phyloP scores from a whole-genome alignment of 768 basidiomycete genomes.

The Boletus reticuloceps region DNA sequence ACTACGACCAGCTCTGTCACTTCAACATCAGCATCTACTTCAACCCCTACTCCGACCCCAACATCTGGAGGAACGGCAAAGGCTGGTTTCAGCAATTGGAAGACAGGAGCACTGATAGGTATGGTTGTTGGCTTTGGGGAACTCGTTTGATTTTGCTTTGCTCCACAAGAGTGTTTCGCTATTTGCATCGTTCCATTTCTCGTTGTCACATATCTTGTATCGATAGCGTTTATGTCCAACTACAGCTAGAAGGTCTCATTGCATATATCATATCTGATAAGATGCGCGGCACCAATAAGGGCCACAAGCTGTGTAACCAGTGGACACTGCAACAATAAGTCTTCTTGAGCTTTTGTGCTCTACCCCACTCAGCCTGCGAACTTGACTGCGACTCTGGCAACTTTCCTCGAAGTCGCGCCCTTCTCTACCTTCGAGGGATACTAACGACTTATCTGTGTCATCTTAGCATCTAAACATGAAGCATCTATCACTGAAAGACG shows the following conservation, averaged over 20 bases:
- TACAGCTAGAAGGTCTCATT: too few relatives aligned
- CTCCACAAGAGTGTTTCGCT: not conserved
- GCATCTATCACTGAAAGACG: constrained; percentile 46
- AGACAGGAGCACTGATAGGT: not conserved
- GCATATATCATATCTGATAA: constrained; percentile 24
- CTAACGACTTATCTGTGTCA: not conserved
- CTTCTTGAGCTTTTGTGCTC: not conserved
- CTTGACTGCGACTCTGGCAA: not conserved
- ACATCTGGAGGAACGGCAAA: not conserved
- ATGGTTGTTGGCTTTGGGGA: constrained; percentile 2
- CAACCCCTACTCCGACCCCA: not conserved
- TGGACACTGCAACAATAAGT: not conserved
- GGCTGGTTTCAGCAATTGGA: not conserved
- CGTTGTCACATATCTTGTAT: not conserved
- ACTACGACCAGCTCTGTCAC: constrained; percentile 45
- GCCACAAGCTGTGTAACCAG: constrained; percentile 14
- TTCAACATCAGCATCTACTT: constrained; percentile 14
- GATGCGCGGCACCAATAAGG: constrained; percentile 6
- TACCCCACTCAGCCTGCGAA: constrained; percentile 1
- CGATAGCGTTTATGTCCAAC: not conserved
- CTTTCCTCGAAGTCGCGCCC: not conserved
- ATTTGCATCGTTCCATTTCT: not conserved
- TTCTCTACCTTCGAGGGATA: not conserved
- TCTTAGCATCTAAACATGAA: constrained; percentile 21
- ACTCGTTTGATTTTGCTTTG: constrained; percentile 8